Evolutionary conservation across 176 grass and related monocot species (phyloP).

Genomic region (Metroxylon sagu): DNA sequence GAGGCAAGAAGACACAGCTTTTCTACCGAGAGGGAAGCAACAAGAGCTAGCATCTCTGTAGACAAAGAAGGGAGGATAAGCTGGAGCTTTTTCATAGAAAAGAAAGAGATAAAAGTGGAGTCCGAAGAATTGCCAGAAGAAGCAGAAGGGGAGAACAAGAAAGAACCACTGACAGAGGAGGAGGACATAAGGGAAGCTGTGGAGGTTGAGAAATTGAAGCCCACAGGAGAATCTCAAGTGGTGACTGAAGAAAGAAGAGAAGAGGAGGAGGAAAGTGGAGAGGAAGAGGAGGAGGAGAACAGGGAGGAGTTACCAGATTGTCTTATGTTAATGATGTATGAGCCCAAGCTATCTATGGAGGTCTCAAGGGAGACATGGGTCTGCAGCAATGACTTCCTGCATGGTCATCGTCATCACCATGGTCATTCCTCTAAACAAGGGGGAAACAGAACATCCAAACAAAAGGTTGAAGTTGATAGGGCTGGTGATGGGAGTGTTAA

Average conservation of each 20-base stretch:
- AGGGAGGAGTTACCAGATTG: conserved; percentile 61
- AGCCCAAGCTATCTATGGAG: conserved; percentile 98
- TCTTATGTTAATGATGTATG: conserved; percentile 92
- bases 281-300: conserved; percentile 12
- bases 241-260: conserved; percentile 42
- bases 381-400: conserved; percentile 72
- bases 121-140: conserved; percentile 21
- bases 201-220: too few species aligned
- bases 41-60: conserved; percentile 74
- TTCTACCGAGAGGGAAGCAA: conserved; percentile 50
- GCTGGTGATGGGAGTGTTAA: neutral
- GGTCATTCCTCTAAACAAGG: conserved; percentile 14
- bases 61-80: conserved; percentile 32
- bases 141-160: conserved; percentile 13
- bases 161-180: too few species aligned
- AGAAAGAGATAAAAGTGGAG: conserved; percentile 40
- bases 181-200: too few species aligned
- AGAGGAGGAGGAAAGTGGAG: conserved; percentile 7
- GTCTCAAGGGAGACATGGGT: conserved; percentile 97
- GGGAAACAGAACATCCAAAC: too few species aligned
- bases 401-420: conserved; percentile 45
- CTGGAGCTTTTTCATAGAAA: conserved; percentile 87
- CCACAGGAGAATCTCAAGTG: too few species aligned
- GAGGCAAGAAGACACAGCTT: conserved; percentile 55
- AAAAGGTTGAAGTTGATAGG: too few species aligned